A percentile compares a stretch with the other conserved stretches of the same genome.
phyloP scores from a whole-genome alignment of 495 filamentous ascomycete species.

The Penicillium crystallinum region DNA sequence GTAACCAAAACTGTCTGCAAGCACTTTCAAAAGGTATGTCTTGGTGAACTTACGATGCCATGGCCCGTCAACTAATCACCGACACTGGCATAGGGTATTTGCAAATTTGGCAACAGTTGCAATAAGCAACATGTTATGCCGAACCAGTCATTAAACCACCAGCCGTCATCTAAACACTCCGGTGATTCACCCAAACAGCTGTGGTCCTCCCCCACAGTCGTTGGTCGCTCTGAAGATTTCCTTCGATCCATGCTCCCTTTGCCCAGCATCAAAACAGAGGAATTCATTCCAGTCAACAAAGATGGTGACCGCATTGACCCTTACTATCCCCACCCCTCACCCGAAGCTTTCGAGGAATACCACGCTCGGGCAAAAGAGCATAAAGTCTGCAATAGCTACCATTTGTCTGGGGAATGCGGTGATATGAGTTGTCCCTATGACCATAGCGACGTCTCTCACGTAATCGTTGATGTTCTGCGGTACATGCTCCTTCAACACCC shows the following conservation, averaged over 20 bases:
- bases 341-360: constrained; percentile 30
- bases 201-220: constrained; percentile 13
- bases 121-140: constrained; percentile 35
- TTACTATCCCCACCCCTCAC: constrained; percentile 22
- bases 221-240: constrained; percentile 22
- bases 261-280: constrained; percentile 20
- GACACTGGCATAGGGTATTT: constrained; percentile 28
- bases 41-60: background rate
- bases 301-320: constrained; percentile 40
- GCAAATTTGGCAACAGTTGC: constrained; percentile 34
- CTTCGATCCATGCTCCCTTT: constrained; percentile 23
- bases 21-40: constrained; percentile 35
- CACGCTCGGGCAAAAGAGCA: constrained; percentile 28
- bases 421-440: constrained; percentile 34
- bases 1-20: constrained; percentile 28
- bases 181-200: constrained; percentile 8
- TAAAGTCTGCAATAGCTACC: constrained; percentile 41
- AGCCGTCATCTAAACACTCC: constrained; percentile 12
- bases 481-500: constrained; percentile 35
- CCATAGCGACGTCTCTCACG: constrained; percentile 33
- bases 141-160: constrained; percentile 17
- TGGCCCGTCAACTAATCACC: background rate
- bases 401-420: constrained; percentile 37
- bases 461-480: constrained; percentile 29
- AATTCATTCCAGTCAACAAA: constrained; percentile 41